phyloP scores from a whole-genome alignment of 768 basidiomycete species.

The Phylloporus arenicola region DNA sequence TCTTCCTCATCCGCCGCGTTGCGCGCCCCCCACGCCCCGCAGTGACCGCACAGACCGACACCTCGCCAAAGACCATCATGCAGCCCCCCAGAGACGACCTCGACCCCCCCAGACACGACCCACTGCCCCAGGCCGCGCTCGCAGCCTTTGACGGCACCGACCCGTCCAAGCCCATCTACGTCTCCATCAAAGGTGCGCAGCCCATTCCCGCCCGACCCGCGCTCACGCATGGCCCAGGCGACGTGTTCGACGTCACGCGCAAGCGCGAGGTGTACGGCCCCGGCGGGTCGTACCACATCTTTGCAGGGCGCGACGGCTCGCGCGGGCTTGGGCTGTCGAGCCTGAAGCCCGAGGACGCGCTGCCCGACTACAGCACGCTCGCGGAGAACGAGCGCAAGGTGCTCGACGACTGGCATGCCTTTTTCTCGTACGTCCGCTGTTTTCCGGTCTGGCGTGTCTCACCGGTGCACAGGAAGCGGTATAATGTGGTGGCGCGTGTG shows the following conservation, averaged over 20 bases:
- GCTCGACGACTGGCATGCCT: constrained; percentile 83
- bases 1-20: constrained; percentile 23
- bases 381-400: constrained; percentile 69
- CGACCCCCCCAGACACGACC: constrained; percentile 69
- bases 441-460: neutral
- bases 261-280: constrained; percentile 88
- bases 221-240: constrained; percentile 42
- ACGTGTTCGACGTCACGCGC: constrained; percentile 82
- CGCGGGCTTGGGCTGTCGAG: constrained; percentile 87
- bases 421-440: constrained; percentile 66
- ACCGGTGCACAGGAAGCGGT: constrained; percentile 57
- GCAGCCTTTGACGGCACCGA: constrained; percentile 67
- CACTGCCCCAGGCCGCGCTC: constrained; percentile 64
- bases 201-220: neutral
- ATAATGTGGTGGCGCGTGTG: constrained; percentile 81
- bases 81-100: constrained; percentile 58
- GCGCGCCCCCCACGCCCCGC: constrained; percentile 3
- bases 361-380: constrained; percentile 78
- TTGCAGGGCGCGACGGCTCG: constrained; percentile 93
- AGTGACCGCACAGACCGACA: constrained; percentile 16
- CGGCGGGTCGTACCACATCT: constrained; percentile 73
- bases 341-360: constrained; percentile 77
- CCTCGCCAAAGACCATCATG: constrained; percentile 59
- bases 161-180: constrained; percentile 67
- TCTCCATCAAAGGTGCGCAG: constrained; percentile 84